A percentile compares a stretch with the other conserved stretches of the same genome.
Evolutionary conservation across 2,329 filamentous ascomycete genomes (phyloP).

Genomic region (Podosphaera xanthii): DNA sequence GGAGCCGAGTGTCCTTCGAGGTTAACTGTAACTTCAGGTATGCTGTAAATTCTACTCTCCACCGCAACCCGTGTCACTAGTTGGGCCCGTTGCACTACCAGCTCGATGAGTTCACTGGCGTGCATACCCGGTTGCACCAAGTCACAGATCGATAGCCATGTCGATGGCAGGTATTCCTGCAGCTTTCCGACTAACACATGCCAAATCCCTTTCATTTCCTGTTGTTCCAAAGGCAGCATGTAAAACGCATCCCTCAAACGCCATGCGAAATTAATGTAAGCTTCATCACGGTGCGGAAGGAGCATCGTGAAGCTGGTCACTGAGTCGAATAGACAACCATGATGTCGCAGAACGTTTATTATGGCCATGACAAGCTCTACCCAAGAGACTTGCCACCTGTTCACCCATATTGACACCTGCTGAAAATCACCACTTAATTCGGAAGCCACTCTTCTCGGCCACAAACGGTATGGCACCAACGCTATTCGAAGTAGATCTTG

Average conservation of each 20-base stretch:
- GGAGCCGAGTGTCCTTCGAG: not conserved
- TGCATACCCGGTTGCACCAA: not conserved
- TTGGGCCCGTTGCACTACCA: not conserved
- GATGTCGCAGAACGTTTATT: not conserved
- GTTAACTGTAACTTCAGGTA: not conserved
- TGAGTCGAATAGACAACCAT: not conserved
- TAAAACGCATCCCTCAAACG: not conserved
- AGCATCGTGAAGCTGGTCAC: not conserved
- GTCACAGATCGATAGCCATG: not conserved
- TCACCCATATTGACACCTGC: too few relatives aligned
- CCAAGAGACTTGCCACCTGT: too few relatives aligned
- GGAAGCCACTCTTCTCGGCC: not conserved
- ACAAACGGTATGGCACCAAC: not conserved
- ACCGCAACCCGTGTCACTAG: not conserved
- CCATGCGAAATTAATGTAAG: not conserved
- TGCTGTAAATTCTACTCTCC: not conserved
- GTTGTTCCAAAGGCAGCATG: not conserved
- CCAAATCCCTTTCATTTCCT: not conserved
- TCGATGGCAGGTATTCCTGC: not conserved
- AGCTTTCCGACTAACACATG: not conserved
- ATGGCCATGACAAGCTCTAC: too few relatives aligned
- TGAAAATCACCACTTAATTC: not conserved
- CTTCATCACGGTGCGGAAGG: not conserved
- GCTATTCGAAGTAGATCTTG: too few relatives aligned
- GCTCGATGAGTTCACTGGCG: not conserved